Percentiles rank a stretch among this genome's conserved stretches.
phyloP scores from a whole-genome alignment of 2,329 filamentous ascomycete genomes.

The Arthrobotrys iridis region DNA sequence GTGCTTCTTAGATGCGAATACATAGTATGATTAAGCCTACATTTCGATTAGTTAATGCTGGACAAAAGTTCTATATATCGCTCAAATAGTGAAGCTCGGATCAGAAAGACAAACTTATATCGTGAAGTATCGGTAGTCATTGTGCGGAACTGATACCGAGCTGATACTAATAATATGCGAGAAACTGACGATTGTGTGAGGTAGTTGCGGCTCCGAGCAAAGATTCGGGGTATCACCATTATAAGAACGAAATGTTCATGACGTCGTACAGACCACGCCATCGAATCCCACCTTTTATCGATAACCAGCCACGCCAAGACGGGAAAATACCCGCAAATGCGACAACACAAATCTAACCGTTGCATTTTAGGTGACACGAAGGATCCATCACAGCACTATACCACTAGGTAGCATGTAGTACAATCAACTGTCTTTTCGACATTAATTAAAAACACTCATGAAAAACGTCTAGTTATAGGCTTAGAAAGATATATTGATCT shows the following conservation, averaged over 20 bases:
- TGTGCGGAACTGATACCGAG: conserved; percentile 59
- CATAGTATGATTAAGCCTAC: conserved; percentile 57
- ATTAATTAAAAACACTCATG: too few relatives aligned
- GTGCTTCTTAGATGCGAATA: conserved; percentile 10
- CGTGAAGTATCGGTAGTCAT: conserved; percentile 69
- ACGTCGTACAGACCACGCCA: not conserved
- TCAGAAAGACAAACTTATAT: conserved; percentile 70
- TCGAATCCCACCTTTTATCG: conserved; percentile 24
- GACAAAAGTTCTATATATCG: too few relatives aligned
- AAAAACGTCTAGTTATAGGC: too few relatives aligned
- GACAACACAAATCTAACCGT: not conserved
- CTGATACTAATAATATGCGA: conserved; percentile 3
- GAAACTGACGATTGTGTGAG: not conserved
- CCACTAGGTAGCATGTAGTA: too few relatives aligned
- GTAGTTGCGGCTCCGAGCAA: conserved; percentile 21
- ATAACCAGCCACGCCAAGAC: conserved; percentile 3
- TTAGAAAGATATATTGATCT: not conserved
- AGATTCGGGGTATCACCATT: conserved; percentile 32
- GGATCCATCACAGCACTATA: too few relatives aligned
- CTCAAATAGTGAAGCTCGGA: conserved; percentile 28
- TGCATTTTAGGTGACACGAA: conserved; percentile 5
- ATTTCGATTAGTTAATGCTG: conserved; percentile 15
- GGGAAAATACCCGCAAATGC: conserved; percentile 1
- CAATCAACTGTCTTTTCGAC: too few relatives aligned
- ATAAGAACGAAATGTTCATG: not conserved